Evolutionary conservation across 2,329 filamentous ascomycete species (phyloP), one percentile per base, ranked within the genome.

Genomic region (Rutstroemia sydowiana): DNA sequence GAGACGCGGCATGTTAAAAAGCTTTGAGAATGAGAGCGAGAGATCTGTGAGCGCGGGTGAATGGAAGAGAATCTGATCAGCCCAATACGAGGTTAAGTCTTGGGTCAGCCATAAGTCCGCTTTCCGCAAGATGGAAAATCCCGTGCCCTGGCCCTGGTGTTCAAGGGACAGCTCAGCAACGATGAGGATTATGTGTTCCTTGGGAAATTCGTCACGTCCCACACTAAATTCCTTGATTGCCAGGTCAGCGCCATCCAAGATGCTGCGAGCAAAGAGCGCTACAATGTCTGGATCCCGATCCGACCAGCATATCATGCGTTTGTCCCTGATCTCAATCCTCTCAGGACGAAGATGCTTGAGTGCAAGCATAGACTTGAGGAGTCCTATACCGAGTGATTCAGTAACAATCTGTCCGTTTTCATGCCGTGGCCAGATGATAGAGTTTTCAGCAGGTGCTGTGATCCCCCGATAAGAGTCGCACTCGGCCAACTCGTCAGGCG

Each of bases 311-410:
- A 16, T 18, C 43, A 28, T 47, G 49, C 49, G 44, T 37, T 47
- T 52, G 16, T 52, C 49, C 43, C 37, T 46, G 49, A 52, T 52
- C 49, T 52, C 44, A 44, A 52, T 34, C 49, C 44, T 43, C 20
- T 52, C 49, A 37, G 49, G 49, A 52, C 49, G 49, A 43, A 52
- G 49, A 43, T 52, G 49, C 43, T 52, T 45, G 49, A 30, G 14
- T 34, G 43, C 49, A 52, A 52, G 30, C 49, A 52, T 47, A 31
- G 49, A 39, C 44, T 52, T 52, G 49, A 52, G 49, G 44, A 52
- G 49, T 26, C 34, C 49, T 52, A 44, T 30, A 20, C 49, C 49
- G 34, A 52, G 49, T 45, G 49, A 36, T 30, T 52, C 49, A 47
- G 49, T 37, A 34, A 34, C 30, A 47, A 52, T 37, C 36, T 43